phyloP scores from a whole-genome alignment of 2,329 filamentous ascomycete species.

The Pseudocercospora crystallina region DNA sequence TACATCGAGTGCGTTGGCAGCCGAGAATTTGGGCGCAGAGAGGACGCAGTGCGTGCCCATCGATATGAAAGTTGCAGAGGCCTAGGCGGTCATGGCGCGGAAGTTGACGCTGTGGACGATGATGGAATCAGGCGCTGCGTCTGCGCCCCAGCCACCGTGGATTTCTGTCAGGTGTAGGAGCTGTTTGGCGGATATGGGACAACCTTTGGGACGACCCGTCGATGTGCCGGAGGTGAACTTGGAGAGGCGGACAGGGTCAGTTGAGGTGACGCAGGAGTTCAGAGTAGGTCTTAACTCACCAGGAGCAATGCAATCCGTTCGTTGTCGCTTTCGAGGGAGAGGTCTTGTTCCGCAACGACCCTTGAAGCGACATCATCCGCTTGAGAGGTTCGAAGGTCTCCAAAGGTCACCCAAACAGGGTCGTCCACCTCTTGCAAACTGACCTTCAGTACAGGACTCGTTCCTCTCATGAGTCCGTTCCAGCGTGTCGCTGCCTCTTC shows the following conservation, averaged over 20 bases:
- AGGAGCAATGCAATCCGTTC: constrained; percentile 5
- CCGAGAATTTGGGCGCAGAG: neutral
- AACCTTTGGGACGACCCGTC: constrained; percentile 5
- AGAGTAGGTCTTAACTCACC: too few relatives aligned
- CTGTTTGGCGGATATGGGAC: neutral
- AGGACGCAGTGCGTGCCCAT: neutral
- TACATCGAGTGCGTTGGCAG: neutral
- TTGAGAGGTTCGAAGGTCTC: neutral
- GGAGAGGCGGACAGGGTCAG: too few relatives aligned
- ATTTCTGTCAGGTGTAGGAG: neutral
- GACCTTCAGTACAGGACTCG: neutral
- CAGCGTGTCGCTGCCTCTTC: neutral
- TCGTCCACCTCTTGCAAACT: neutral
- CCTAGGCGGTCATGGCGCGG: neutral
- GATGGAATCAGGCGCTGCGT: neutral
- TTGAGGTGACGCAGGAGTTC: too few relatives aligned
- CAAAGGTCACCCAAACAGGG: neutral
- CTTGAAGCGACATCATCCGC: neutral
- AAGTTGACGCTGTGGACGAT: neutral
- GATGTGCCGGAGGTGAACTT: constrained; percentile 11
- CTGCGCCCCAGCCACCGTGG: neutral
- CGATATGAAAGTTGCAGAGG: neutral
- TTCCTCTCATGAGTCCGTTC: too few relatives aligned
- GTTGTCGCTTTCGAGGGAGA: neutral
- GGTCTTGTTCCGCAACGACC: neutral